Percentiles rank a stretch among this genome's conserved stretches.
Evolutionary conservation across 1,284 basidiomycete genomes (phyloP).

Genomic region (Taiwanofungus camphoratus): DNA sequence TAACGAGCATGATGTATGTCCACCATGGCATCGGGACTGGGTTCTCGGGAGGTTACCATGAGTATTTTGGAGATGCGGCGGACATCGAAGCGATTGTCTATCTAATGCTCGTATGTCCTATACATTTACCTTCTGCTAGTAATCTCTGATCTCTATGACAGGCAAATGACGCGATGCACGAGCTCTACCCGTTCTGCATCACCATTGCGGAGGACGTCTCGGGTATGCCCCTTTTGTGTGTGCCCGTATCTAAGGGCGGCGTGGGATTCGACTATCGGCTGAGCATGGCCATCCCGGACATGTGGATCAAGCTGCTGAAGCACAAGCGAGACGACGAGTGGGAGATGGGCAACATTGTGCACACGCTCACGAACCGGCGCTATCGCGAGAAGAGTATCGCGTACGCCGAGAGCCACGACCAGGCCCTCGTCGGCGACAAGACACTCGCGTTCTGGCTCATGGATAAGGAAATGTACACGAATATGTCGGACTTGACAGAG

Average conservation of each 20-base stretch:
- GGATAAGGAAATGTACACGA: conserved; percentile 99
- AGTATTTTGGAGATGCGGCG: conserved; percentile 87
- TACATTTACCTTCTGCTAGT: not conserved
- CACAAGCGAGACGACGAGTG: conserved; percentile 86
- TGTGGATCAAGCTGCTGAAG: conserved; percentile 99
- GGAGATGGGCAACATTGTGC: conserved; percentile 85
- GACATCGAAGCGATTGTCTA: conserved; percentile 92
- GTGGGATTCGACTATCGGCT: conserved; percentile 97
- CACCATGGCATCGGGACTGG: conserved; percentile 98
- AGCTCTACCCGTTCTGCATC: conserved; percentile 73
- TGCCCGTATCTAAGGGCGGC: conserved; percentile 77
- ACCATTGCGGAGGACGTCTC: conserved; percentile 98
- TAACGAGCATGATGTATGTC: conserved; percentile 98
- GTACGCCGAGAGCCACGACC: conserved; percentile 96
- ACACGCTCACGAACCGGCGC: conserved; percentile 88
- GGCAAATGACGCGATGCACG: conserved; percentile 91
- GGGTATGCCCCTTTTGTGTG: conserved; percentile 94
- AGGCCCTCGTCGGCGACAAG: conserved; percentile 97
- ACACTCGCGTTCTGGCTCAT: conserved; percentile 98
- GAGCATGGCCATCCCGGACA: conserved; percentile 98
- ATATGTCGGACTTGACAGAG: conserved; percentile 90
- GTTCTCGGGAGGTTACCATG: conserved; percentile 96
- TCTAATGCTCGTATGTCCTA: conserved; percentile 82
- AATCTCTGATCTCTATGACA: conserved; percentile 25
- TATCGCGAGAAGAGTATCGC: conserved; percentile 90